phyloP scores from a whole-genome alignment of 2,329 filamentous ascomycete genomes.

The Plectosphaerella plurivora region DNA sequence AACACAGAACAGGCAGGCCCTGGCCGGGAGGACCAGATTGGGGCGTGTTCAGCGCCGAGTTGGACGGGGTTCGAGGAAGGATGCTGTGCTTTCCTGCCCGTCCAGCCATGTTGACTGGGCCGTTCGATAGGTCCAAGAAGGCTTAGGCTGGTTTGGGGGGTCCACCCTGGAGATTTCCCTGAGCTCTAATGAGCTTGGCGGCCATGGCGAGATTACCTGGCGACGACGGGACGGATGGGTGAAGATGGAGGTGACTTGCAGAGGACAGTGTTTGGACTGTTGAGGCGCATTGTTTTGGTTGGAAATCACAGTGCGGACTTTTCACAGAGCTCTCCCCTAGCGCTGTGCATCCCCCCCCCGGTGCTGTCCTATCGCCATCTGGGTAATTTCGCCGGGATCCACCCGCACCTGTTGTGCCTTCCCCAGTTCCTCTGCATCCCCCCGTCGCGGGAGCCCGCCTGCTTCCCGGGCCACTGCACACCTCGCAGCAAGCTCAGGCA shows the following conservation, averaged over 20 bases:
- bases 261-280: not conserved
- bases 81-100: too few relatives aligned
- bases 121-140: not conserved
- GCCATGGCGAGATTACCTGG: not conserved
- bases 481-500: constrained; percentile 1
- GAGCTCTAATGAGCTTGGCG: constrained; percentile 3
- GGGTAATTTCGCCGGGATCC: constrained; percentile 37
- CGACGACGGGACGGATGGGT: not conserved
- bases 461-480: not conserved
- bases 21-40: too few relatives aligned
- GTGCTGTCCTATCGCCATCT: constrained; percentile 14
- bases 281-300: not conserved
- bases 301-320: not conserved
- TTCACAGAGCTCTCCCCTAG: constrained; percentile 18
- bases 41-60: too few relatives aligned
- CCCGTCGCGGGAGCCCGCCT: not conserved
- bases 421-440: constrained; percentile 1
- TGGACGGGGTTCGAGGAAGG: too few relatives aligned
- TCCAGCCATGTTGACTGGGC: not conserved
- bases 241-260: not conserved
- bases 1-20: too few relatives aligned
- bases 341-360: constrained; percentile 16
- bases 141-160: not conserved
- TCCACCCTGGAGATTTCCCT: constrained; percentile 6
- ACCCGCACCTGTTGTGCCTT: constrained; percentile 28